A percentile compares a stretch with the other conserved stretches of the same genome.
phyloP scores from a whole-genome alignment of 495 filamentous ascomycete species.

The Neurospora intermedia region DNA sequence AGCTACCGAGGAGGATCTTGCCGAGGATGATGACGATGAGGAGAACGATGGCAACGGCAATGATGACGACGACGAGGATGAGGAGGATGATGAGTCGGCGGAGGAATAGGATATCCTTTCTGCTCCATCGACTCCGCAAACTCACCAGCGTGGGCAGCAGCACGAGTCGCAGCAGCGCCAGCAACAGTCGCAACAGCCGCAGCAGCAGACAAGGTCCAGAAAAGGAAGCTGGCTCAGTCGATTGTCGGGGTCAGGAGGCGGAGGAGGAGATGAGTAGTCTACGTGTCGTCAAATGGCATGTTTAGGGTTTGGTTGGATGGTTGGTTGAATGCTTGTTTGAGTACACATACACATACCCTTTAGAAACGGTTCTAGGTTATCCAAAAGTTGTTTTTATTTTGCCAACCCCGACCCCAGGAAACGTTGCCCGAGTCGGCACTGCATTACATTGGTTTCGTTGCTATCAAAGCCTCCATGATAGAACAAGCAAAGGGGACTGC shows the following conservation, averaged over 20 bases:
- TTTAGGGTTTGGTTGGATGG: not conserved
- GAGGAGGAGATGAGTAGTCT: not conserved
- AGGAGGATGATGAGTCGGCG: slow-evolving; percentile 3
- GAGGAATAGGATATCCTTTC: not conserved
- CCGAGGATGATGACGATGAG: slow-evolving; percentile 23
- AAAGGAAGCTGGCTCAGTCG: not conserved
- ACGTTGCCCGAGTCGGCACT: no score
- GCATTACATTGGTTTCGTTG: no score
- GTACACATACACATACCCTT: not conserved
- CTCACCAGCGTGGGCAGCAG: not conserved
- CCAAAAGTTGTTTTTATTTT: no score
- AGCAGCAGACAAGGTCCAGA: not conserved
- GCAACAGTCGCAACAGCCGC: no score
- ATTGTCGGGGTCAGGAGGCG: not conserved
- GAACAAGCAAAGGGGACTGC: no score
- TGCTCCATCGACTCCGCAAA: not conserved
- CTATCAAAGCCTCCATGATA: no score
- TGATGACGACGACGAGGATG: slow-evolving; percentile 7
- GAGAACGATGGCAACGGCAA: slow-evolving; percentile 14
- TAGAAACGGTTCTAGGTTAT: not conserved
- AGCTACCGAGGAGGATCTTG: slow-evolving; percentile 42
- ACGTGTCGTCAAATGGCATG: not conserved
- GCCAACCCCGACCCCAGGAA: no score
- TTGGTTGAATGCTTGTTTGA: not conserved
- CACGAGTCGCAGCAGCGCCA: not conserved